phyloP scores from a whole-genome alignment of 257 asterid genomes.

The Nemophila menziesii region DNA sequence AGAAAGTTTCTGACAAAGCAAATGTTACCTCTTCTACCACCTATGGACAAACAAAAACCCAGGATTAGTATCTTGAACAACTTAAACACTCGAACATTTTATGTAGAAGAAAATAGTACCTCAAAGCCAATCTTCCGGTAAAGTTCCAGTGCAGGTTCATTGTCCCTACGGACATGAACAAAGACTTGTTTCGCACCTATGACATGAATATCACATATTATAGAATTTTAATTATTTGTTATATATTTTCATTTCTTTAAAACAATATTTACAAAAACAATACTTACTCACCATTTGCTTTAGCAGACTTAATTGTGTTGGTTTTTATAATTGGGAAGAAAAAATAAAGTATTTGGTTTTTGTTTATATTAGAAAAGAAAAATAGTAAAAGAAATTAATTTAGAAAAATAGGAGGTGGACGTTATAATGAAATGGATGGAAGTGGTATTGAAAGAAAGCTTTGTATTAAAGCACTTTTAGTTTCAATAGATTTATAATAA shows the following conservation, averaged over 20 bases:
- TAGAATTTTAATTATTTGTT: neutral
- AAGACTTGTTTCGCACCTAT: slow-evolving; percentile 51
- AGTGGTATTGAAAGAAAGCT: no score
- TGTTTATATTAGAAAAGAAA: no score
- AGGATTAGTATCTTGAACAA: neutral
- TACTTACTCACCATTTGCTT: slow-evolving; percentile 29
- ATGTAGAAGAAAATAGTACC: slow-evolving; percentile 20
- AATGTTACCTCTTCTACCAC: slow-evolving; percentile 34
- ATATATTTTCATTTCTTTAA: neutral
- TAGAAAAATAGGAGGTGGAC: no score
- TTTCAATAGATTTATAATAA: no score
- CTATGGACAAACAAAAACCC: slow-evolving; percentile 15
- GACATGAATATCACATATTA: neutral
- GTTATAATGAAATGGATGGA: no score
- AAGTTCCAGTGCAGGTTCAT: slow-evolving; percentile 39
- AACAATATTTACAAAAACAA: neutral
- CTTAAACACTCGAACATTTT: neutral
- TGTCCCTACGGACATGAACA: slow-evolving; percentile 50
- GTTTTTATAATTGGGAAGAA: no score
- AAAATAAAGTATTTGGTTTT: no score
- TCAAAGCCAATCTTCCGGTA: slow-evolving; percentile 51
- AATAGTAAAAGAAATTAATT: no score
- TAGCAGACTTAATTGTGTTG: no score
- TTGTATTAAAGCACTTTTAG: no score
- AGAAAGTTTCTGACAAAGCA: slow-evolving; percentile 17